Evolutionary conservation across 108 stramenopile species (phyloP).

Genomic region (Chaetoceros tenuissimus): DNA sequence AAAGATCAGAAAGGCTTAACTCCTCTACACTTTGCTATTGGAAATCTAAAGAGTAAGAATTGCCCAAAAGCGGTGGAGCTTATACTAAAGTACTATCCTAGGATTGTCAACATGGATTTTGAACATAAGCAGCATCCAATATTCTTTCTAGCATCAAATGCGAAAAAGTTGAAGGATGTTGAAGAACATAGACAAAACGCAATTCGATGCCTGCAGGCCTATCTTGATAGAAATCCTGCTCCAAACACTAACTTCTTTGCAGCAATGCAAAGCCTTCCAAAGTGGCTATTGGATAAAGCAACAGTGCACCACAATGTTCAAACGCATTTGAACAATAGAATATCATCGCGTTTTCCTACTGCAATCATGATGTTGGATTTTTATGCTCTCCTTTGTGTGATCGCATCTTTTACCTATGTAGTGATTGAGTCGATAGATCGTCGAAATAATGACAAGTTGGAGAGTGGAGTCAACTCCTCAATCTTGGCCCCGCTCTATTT

Average conservation of each 20-base stretch:
- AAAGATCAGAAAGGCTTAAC: constrained; percentile 45
- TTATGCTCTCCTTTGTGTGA: constrained; percentile 18
- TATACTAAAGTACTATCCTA: constrained; percentile 41
- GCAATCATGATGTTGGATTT: constrained; percentile 45
- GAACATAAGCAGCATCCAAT: too few relatives aligned
- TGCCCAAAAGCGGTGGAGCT: constrained; percentile 53
- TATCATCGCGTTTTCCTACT: constrained; percentile 63
- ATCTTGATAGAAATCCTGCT: constrained; percentile 50
- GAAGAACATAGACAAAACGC: constrained; percentile 32
- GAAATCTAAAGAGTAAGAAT: constrained; percentile 54
- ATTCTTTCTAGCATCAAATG: too few relatives aligned
- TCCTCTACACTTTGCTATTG: constrained; percentile 72
- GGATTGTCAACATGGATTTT: constrained; percentile 55
- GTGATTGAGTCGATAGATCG: constrained; percentile 14
- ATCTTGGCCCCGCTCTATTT: constrained; percentile 13
- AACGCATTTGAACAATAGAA: constrained; percentile 55
- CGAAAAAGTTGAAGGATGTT: constrained; percentile 28
- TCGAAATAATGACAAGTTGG: not conserved
- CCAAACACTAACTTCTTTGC: constrained; percentile 73
- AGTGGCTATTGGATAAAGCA: constrained; percentile 49
- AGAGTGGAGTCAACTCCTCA: not conserved
- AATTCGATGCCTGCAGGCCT: constrained; percentile 40
- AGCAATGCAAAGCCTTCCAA: constrained; percentile 58
- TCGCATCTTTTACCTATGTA: constrained; percentile 13
- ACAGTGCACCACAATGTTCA: constrained; percentile 56